phyloP scores from a whole-genome alignment of 1,139 yeast genomes.

The Geotrichum reessii region DNA sequence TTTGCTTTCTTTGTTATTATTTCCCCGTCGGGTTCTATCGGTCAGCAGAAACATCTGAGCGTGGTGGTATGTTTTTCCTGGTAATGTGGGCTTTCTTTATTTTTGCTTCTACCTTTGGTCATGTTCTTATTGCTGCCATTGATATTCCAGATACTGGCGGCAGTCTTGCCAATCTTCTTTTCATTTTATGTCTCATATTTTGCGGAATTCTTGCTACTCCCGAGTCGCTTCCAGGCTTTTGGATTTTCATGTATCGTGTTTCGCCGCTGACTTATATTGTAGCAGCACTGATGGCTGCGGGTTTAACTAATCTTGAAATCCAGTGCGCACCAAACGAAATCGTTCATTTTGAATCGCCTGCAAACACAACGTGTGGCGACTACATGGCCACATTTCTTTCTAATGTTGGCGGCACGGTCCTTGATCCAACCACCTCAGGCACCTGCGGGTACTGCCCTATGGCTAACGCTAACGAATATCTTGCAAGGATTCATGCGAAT shows the following conservation, averaged over 20 bases:
- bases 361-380: slow-evolving; percentile 53
- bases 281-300: slow-evolving; percentile 49
- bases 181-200: slow-evolving; percentile 65
- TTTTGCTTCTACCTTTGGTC: slow-evolving; percentile 61
- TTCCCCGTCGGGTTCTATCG: slow-evolving; percentile 59
- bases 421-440: slow-evolving; percentile 47
- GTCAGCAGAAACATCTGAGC: slow-evolving; percentile 51
- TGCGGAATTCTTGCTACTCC: slow-evolving; percentile 76
- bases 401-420: slow-evolving; percentile 48
- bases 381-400: slow-evolving; percentile 43
- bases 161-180: slow-evolving; percentile 55
- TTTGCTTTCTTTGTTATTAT: slow-evolving; percentile 64
- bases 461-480: slow-evolving; percentile 49
- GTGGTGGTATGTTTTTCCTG: slow-evolving; percentile 70
- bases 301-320: slow-evolving; percentile 54
- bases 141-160: slow-evolving; percentile 70
- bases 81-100: slow-evolving; percentile 50
- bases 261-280: slow-evolving; percentile 67
- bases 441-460: slow-evolving; percentile 57
- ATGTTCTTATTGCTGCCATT: slow-evolving; percentile 54
- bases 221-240: slow-evolving; percentile 54
- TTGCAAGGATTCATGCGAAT: slow-evolving; percentile 42
- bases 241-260: slow-evolving; percentile 62
- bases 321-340: slow-evolving; percentile 49
- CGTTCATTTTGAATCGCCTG: slow-evolving; percentile 51